These are phyloP conservation scores for Mercurialis annua DNA, from an alignment of 345 rosid species.

Conservation along the genomic window DNA sequence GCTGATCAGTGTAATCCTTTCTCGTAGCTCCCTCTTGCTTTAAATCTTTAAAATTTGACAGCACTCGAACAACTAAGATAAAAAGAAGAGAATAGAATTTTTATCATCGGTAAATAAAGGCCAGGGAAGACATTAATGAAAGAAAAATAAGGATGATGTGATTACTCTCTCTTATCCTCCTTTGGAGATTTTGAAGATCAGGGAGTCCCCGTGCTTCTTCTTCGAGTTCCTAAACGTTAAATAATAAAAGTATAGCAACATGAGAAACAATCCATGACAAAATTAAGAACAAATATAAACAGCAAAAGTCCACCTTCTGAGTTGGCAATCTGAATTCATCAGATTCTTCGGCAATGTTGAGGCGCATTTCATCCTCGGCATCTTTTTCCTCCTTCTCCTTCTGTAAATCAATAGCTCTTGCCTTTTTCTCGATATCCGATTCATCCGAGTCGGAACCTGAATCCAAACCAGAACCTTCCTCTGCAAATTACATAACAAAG, in stretches of 20 bases:
- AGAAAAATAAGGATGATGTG: conserved; percentile 6
- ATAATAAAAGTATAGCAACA: conserved; percentile 7
- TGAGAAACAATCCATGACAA: conserved; percentile 1
- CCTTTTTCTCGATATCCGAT: conserved; percentile 46
- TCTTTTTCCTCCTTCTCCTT: conserved; percentile 42
- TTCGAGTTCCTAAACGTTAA: conserved; percentile 63
- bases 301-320: conserved; percentile 46
- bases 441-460: conserved; percentile 45
- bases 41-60: conserved; percentile 63
- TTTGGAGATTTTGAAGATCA: conserved; percentile 63
- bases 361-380: conserved; percentile 52
- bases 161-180: conserved; percentile 80
- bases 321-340: conserved; percentile 86
- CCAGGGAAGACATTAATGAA: neutral
- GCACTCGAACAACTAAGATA: conserved; percentile 69
- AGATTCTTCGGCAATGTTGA: conserved; percentile 54
- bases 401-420: conserved; percentile 49
- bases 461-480: conserved; percentile 25
- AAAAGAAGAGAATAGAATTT: no score
- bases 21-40: conserved; percentile 63
- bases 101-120: conserved; percentile 12
- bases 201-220: conserved; percentile 73
- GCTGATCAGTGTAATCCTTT: conserved; percentile 67
- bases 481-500: conserved; percentile 28
- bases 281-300: neutral